Percentiles rank a stretch among this genome's conserved stretches.
These are phyloP conservation scores for Acarospora socialis DNA, from an alignment of 2,329 filamentous ascomycete genomes.

Conservation along the genomic window DNA sequence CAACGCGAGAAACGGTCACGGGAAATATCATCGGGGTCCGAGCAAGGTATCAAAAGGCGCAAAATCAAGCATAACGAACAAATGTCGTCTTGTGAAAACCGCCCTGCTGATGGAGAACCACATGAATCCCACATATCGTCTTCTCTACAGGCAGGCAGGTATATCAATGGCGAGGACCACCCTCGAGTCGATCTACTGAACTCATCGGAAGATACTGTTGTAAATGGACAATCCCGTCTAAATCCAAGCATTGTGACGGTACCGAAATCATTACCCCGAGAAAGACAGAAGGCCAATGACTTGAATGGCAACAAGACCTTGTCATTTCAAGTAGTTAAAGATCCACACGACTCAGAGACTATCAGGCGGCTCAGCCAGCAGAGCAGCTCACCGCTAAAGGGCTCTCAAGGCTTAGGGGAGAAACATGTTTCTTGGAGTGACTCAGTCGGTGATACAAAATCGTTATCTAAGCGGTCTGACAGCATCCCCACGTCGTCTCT, in stretches of 20 bases:
- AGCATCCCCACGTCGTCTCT: too few relatives aligned
- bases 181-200: too few relatives aligned
- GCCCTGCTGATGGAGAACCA: too few relatives aligned
- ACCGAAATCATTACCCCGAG: conserved; percentile 17
- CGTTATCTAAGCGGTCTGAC: too few relatives aligned
- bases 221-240: conserved; percentile 11
- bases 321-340: conserved; percentile 63
- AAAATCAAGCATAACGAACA: conserved; percentile 6
- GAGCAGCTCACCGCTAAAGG: conserved; percentile 38
- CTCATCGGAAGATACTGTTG: too few relatives aligned
- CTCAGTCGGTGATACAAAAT: not conserved
- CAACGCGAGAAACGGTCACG: conserved; percentile 13
- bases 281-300: conserved; percentile 18
- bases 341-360: conserved; percentile 52
- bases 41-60: conserved; percentile 5
- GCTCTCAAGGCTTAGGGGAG: conserved; percentile 15
- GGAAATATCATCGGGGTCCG: conserved; percentile 1
- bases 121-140: too few relatives aligned
- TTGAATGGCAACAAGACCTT: conserved; percentile 32
- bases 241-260: conserved; percentile 7
- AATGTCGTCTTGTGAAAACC: conserved; percentile 1
- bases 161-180: too few relatives aligned
- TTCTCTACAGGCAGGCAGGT: too few relatives aligned
- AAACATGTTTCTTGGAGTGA: not conserved
- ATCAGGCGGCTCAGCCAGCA: conserved; percentile 52